Evolutionary conservation across 345 rosid genomes (phyloP).

Genomic region (Aurinia saxatilis): DNA sequence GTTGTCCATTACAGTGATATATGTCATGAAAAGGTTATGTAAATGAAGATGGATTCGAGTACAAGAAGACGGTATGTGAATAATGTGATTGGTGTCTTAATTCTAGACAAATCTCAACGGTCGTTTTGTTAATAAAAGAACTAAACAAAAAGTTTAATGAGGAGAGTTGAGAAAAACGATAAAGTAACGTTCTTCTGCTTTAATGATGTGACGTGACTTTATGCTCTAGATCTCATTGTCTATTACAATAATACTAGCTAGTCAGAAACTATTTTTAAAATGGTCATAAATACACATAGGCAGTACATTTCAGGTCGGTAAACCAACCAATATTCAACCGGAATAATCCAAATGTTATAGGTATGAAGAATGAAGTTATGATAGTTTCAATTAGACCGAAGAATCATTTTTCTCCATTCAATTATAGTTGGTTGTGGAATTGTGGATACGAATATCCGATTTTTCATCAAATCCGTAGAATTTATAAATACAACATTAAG

Average conservation of each 20-base stretch:
- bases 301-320: not conserved
- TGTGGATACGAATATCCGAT: not conserved
- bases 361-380: not conserved
- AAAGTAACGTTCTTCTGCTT: constrained; percentile 22
- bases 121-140: constrained; percentile 25
- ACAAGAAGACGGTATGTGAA: too few species aligned
- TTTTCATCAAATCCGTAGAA: not conserved
- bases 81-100: constrained; percentile 3
- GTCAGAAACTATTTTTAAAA: too few species aligned
- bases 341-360: not conserved
- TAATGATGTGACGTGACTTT: constrained; percentile 24
- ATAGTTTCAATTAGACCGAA: not conserved
- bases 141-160: not conserved
- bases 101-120: constrained; percentile 30
- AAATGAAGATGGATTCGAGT: not conserved
- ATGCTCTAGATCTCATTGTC: constrained; percentile 7
- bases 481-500: not conserved
- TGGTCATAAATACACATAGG: not conserved
- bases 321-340: not conserved
- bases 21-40: not conserved
- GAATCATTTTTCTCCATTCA: not conserved
- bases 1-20: too few species aligned
- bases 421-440: too few species aligned
- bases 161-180: constrained; percentile 9
- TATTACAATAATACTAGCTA: not conserved